Evolutionary conservation across 2,329 filamentous ascomycete species (phyloP), one percentile per base, ranked within the genome.

Genomic region (Trichophyton verrucosum): DNA sequence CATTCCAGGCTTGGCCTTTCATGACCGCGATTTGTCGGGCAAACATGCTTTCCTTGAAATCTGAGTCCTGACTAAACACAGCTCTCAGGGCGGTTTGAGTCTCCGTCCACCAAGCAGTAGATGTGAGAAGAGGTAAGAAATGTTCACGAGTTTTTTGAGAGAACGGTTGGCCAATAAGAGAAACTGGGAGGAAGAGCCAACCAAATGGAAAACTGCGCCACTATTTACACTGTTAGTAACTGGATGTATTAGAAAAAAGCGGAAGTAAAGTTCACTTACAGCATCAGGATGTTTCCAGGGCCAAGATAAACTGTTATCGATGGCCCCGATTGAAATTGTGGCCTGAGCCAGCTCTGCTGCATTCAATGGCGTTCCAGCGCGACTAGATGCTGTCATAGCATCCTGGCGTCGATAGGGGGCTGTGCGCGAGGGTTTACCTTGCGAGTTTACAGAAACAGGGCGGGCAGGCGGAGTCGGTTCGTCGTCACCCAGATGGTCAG

Each of bases 1-100:
- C 94, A 71, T 99, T 99, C 91, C 94, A 99, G 0, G 94, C 94
- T 72, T 99, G 94, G 9, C 94, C 94, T 75, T 99, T 99, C 90
- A 99, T 96, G 62, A 99, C 94, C 0, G 94, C 92, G 64, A 99
- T 95, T 71, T 99, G 94, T 66, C 89, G 86, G n/a, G 90, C 90
- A 75, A 96, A 99, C 94, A 99, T 99, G 74, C 89, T 87, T 76
- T 99, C 94, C 72, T 97, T 90, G 74, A 99, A 99, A 74, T 99
- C 94, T 1, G 87, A 85, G 73, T 99, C 94, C 71, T 95, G 84
- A 66, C 89, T 86, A 72, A 99, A 99, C 53, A 96, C 86, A 64
- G 85, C 83, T 60, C 94, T 88, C 44, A 99, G 78, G 22, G 90
- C 88, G 62, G 89, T 78, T 68, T 95, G 91, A 3, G 94, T 99